A percentile compares a stretch with the other conserved stretches of the same genome.
phyloP scores from a whole-genome alignment of 2,329 filamentous ascomycete species.

The Fusarium nanum region DNA sequence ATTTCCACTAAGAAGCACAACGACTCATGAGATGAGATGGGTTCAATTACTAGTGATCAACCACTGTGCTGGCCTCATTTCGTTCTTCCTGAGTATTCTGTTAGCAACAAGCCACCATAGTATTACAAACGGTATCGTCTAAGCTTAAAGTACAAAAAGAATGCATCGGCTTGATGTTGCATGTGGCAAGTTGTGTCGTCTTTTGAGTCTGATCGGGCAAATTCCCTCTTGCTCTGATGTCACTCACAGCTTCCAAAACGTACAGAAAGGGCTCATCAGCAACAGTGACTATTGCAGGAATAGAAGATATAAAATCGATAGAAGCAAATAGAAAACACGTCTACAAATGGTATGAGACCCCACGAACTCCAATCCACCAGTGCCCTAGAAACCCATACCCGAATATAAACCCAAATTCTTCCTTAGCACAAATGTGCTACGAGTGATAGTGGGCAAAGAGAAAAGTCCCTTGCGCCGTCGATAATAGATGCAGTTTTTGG shows the following conservation, averaged over 20 bases:
- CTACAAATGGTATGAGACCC: conserved; percentile 45
- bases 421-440: conserved; percentile 19
- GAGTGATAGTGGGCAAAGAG: conserved; percentile 15
- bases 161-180: not conserved
- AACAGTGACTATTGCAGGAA: conserved; percentile 39
- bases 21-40: conserved; percentile 1
- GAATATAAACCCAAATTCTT: conserved; percentile 34
- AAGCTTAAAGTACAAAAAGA: not conserved
- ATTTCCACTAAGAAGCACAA: conserved; percentile 8
- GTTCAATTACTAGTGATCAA: conserved; percentile 9
- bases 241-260: not conserved
- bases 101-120: not conserved
- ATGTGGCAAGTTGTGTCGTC: not conserved
- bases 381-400: conserved; percentile 35
- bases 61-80: not conserved
- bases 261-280: conserved; percentile 28
- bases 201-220: not conserved
- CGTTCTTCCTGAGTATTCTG: not conserved
- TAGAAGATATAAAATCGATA: conserved; percentile 26
- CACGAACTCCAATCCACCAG: conserved; percentile 42
- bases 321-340: conserved; percentile 33
- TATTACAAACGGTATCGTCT: not conserved
- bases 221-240: not conserved
- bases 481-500: conserved; percentile 15
- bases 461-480: conserved; percentile 29